Base-by-base conservation (phyloP, 805 yeast genomes). In the Blastobotrys attinorum region DNA sequence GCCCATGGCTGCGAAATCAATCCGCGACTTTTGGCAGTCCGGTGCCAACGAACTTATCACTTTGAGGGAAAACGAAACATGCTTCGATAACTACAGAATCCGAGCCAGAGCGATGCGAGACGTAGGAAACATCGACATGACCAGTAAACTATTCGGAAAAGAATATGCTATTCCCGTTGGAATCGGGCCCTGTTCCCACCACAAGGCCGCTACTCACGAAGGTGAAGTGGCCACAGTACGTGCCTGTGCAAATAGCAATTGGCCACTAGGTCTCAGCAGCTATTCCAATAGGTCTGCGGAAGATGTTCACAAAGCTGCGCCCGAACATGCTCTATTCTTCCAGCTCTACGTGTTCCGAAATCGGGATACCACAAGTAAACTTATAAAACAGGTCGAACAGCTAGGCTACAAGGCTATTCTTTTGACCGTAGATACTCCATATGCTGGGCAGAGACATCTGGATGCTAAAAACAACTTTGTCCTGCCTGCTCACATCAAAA, bases 391-490 rank as follows among this genome's bases (percentile, higher is more conserved):
- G 42, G 62, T 56, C 22, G 64, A 60, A 40, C 39, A 47, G 44
- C 56, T 58, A n/a, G 64, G 64, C 10, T 60, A 50, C 51, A 60
- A 71, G 52, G 79, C 72, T 0, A 46, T 77, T 3, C 67, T 74
- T 47, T 66, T 77, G 43, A 77, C 81, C 3, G 79, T 75, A 16
- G 82, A 77, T 53, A 67, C 76, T 18, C 77, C 79, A 1, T 69
- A 66, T 41, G 58, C 76, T 39, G 82, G 81, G 2, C 62, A 71
- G 37, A 60, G 83, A 39, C 77, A 72, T 50, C 66, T 71, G 43
- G 79, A 74, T 42, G 36, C 53, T 15, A 53, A 54, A 41, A 48
- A 40, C 37, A 40, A 40, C 16, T 40, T 40, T 32, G 36, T 15
- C 3, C 25, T 40, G 8, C 43, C 43, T 8, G 39, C 57, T 3